phyloP scores from a whole-genome alignment of 164 flowering plant genomes.

The Amborella trichopoda region DNA sequence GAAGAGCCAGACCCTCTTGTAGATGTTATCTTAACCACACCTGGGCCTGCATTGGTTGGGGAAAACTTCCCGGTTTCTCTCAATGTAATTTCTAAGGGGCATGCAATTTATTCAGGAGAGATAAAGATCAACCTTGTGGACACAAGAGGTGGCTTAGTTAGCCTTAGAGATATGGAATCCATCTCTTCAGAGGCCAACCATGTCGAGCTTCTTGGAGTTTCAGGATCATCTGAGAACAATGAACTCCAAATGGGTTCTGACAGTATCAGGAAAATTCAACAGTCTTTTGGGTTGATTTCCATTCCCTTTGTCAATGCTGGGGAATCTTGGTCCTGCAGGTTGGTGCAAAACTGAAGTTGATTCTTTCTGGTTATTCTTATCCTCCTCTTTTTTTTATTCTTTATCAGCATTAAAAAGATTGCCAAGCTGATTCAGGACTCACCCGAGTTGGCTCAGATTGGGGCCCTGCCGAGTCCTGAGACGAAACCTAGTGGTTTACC shows the following conservation, averaged over 20 bases:
- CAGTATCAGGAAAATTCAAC: conserved; percentile 54
- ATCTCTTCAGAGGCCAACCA: conserved; percentile 57
- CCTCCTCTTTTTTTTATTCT: too few relatives aligned
- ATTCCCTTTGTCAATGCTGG: conserved; percentile 59
- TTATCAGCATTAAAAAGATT: too few relatives aligned
- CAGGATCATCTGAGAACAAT: conserved; percentile 32
- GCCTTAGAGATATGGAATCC: conserved; percentile 79
- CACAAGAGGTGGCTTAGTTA: conserved; percentile 69
- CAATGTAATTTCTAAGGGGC: conserved; percentile 59
- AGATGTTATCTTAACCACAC: conserved; percentile 49
- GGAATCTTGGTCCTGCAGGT: conserved; percentile 83
- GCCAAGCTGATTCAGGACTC: too few relatives aligned
- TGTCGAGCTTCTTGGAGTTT: conserved; percentile 73
- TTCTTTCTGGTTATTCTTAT: too few relatives aligned
- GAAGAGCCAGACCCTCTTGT: conserved; percentile 88
- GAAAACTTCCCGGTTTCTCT: conserved; percentile 77
- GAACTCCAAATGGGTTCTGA: conserved; percentile 29
- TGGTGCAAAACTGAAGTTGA: too few relatives aligned
- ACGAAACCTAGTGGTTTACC: too few relatives aligned
- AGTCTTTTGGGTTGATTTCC: conserved; percentile 82
- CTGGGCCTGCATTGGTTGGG: conserved; percentile 89
- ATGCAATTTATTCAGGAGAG: conserved; percentile 66
- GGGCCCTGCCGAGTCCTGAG: too few relatives aligned
- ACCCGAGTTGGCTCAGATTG: too few relatives aligned
- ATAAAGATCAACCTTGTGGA: conserved; percentile 93